Conservation (phyloP, 1,284 basidiomycete genomes). For the Crepidotus sp. region DNA sequence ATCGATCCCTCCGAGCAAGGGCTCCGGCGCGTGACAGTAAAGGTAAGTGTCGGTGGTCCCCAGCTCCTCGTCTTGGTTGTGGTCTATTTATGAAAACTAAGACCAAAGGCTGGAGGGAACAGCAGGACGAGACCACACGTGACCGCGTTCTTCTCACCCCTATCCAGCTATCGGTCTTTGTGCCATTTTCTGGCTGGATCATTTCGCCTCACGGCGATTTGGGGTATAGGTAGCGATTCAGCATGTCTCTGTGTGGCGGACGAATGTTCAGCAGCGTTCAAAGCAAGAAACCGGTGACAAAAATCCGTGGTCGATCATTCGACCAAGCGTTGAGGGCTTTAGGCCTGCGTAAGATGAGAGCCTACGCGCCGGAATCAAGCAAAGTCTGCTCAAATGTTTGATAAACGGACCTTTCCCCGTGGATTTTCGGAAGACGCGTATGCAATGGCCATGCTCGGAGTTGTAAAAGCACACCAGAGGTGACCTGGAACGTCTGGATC, state of each 20-base stretch:
- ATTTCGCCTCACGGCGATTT: too few relatives aligned
- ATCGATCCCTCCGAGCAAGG: too few relatives aligned
- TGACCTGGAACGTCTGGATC: too few relatives aligned
- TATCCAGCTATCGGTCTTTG: too few relatives aligned
- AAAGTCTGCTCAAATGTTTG: background rate
- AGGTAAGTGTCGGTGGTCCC: conserved; percentile 21
- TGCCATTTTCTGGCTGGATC: too few relatives aligned
- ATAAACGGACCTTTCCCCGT: conserved; percentile 2
- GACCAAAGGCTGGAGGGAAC: too few relatives aligned
- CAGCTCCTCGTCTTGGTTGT: conserved; percentile 30
- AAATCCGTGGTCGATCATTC: conserved; percentile 9
- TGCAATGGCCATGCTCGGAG: conserved; percentile 70
- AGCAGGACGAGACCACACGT: too few relatives aligned
- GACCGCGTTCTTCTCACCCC: too few relatives aligned
- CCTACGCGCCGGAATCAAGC: background rate
- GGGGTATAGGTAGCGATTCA: too few relatives aligned
- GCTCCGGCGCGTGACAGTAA: conserved; percentile 7
- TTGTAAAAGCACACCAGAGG: conserved; percentile 74
- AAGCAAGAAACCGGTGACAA: conserved; percentile 13
- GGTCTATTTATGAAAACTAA: too few relatives aligned
- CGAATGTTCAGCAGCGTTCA: too few relatives aligned
- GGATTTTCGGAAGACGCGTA: conserved; percentile 32
- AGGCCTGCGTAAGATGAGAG: conserved; percentile 15
- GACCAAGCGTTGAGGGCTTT: conserved; percentile 9
- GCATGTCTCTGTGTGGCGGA: too few relatives aligned